Conservation (phyloP, 2,329 filamentous ascomycete genomes). For the Diaporthe helianthi region DNA sequence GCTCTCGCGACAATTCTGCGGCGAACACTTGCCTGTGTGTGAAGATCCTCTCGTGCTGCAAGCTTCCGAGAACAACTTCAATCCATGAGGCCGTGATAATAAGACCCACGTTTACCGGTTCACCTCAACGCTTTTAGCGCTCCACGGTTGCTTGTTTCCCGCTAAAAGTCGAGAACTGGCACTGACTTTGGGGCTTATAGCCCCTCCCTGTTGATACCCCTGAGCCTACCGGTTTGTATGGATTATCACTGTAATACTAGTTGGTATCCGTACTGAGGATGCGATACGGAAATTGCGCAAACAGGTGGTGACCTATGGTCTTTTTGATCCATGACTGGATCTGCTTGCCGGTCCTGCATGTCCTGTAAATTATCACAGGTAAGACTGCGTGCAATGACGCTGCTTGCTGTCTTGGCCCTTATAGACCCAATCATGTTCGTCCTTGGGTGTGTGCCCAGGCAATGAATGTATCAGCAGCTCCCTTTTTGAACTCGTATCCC, state of each 20-base stretch:
- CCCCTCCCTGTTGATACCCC: neutral
- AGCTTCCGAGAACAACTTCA: neutral
- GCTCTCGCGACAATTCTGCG: neutral
- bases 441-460: neutral
- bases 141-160: neutral
- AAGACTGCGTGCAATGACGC: neutral
- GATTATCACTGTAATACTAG: slow-evolving; percentile 29
- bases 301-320: neutral
- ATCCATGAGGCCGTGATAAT: too few species aligned
- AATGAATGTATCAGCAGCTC: neutral
- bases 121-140: slow-evolving; percentile 1
- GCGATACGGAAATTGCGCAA: neutral
- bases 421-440: neutral
- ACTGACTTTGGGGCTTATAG: neutral
- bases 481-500: neutral
- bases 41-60: neutral
- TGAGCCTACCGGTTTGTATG: slow-evolving; percentile 25
- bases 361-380: neutral
- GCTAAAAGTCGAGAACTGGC: neutral
- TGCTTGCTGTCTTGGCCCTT: neutral
- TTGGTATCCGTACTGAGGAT: slow-evolving; percentile 18
- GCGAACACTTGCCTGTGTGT: neutral
- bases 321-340: neutral
- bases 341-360: neutral
- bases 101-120: neutral